Evolutionary conservation across 179 eudicot species (phyloP).

Genomic region (Monotropa hypopitys): DNA sequence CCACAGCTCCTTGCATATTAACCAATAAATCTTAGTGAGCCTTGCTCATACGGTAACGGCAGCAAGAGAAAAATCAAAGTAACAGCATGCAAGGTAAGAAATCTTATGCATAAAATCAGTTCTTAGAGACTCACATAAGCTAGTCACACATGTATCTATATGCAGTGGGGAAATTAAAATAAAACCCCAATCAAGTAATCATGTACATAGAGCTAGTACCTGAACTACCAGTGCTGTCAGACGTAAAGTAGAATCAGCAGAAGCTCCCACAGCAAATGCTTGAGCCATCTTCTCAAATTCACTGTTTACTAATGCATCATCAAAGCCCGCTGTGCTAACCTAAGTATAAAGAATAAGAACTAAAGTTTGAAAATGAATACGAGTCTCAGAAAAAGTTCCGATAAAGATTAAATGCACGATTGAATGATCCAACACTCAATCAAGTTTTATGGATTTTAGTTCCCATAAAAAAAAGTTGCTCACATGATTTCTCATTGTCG

Average conservation of each 20-base stretch:
- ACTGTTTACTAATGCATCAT: slow-evolving; percentile 32
- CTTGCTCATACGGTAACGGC: background rate
- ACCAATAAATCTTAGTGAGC: background rate
- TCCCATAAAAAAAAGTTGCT: background rate
- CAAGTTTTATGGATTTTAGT: background rate
- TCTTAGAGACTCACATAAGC: background rate
- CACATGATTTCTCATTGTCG: background rate
- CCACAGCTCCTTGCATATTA: background rate
- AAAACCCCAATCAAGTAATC: background rate
- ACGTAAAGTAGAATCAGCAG: slow-evolving; percentile 48
- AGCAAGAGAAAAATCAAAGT: background rate
- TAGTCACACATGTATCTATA: background rate
- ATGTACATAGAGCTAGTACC: slow-evolving; percentile 27
- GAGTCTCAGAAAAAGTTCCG: background rate
- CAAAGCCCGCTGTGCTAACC: slow-evolving; percentile 59
- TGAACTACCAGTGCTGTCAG: slow-evolving; percentile 62
- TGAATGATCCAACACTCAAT: background rate
- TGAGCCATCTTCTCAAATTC: slow-evolving; percentile 58
- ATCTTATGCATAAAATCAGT: background rate
- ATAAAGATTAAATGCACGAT: background rate
- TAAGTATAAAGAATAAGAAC: slow-evolving; percentile 13
- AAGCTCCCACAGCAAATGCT: slow-evolving; percentile 44
- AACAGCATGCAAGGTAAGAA: background rate
- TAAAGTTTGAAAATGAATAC: background rate
- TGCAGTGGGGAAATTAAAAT: slow-evolving; percentile 2